Evolutionary conservation across 1,284 basidiomycete species (phyloP).

Genomic region (Inonotus obliquus): DNA sequence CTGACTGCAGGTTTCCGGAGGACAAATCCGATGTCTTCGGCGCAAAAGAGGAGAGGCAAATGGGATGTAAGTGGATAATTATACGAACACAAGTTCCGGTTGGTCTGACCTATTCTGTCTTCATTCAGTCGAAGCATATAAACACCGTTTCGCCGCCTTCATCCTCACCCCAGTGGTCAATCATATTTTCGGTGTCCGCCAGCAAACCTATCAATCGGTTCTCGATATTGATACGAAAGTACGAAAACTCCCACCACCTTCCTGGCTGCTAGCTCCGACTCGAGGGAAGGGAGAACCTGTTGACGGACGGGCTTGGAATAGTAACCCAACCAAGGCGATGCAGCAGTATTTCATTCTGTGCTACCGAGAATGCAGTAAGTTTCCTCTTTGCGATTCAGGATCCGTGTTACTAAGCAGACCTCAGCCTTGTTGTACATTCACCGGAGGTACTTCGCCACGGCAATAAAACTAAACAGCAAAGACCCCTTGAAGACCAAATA

Average conservation of each 20-base stretch:
- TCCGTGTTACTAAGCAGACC: conserved; percentile 1
- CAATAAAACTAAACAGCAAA: conserved; percentile 35
- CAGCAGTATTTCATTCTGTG: conserved; percentile 41
- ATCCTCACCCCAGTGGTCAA: conserved; percentile 41
- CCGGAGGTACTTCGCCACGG: conserved; percentile 45
- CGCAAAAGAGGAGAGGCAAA: conserved; percentile 32
- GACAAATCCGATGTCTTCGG: conserved; percentile 33
- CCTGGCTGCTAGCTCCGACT: conserved; percentile 33
- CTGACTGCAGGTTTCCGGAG: conserved; percentile 48
- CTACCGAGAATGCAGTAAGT: conserved; percentile 40
- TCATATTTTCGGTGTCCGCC: conserved; percentile 37
- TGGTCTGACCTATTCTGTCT: not conserved
- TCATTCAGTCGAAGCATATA: conserved; percentile 42
- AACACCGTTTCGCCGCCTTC: conserved; percentile 40
- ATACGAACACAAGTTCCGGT: too few species aligned
- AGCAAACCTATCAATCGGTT: conserved; percentile 35
- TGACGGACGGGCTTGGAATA: conserved; percentile 33
- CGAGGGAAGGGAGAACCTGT: conserved; percentile 26
- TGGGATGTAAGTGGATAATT: conserved; percentile 36
- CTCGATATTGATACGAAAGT: conserved; percentile 45
- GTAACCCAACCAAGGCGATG: conserved; percentile 35
- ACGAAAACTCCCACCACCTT: conserved; percentile 40
- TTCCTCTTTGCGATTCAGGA: not conserved
- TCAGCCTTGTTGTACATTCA: conserved; percentile 49
- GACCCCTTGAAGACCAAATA: conserved; percentile 43